A percentile compares a stretch with the other conserved stretches of the same genome.
Evolutionary conservation across 2,329 filamentous ascomycete genomes (phyloP).

Genomic region (Aspergillus amoenus): DNA sequence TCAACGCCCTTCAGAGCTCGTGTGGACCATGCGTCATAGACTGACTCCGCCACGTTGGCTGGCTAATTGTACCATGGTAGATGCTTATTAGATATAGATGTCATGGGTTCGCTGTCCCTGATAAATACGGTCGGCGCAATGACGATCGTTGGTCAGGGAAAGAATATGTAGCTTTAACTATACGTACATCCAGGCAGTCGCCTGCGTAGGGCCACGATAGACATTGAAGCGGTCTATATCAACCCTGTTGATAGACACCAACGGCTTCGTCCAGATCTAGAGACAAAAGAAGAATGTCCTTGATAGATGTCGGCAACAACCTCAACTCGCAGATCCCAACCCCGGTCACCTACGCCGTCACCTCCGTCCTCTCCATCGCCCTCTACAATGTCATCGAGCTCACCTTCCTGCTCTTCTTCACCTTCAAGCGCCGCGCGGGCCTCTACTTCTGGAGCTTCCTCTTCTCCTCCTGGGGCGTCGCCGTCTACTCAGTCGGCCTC

Average conservation of each 20-base stretch:
- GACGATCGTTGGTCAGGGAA: too few relatives aligned
- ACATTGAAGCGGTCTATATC: too few relatives aligned
- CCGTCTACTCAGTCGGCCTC: conserved; percentile 46
- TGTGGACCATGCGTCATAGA: background rate
- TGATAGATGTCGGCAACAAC: background rate
- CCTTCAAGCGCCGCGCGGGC: conserved; percentile 44
- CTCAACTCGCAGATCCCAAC: background rate
- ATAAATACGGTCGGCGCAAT: background rate
- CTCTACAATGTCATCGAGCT: conserved; percentile 52
- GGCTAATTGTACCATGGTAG: background rate
- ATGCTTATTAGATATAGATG: background rate
- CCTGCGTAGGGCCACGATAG: too few relatives aligned
- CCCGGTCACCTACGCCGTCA: conserved; percentile 20
- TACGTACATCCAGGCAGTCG: too few relatives aligned
- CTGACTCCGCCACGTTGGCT: background rate
- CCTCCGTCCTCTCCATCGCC: conserved; percentile 45
- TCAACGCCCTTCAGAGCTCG: too few relatives aligned
- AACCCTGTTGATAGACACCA: background rate
- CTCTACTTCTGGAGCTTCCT: conserved; percentile 52
- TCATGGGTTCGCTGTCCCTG: background rate
- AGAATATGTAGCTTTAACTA: too few relatives aligned
- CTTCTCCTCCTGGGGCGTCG: conserved; percentile 44
- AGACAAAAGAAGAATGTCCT: background rate
- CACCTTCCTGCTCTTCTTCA: conserved; percentile 46
- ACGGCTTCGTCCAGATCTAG: background rate